These are phyloP conservation scores for Coemansia sp. DNA, from an alignment of 192 early-diverging fungal genomes.

Conservation along the genomic window DNA sequence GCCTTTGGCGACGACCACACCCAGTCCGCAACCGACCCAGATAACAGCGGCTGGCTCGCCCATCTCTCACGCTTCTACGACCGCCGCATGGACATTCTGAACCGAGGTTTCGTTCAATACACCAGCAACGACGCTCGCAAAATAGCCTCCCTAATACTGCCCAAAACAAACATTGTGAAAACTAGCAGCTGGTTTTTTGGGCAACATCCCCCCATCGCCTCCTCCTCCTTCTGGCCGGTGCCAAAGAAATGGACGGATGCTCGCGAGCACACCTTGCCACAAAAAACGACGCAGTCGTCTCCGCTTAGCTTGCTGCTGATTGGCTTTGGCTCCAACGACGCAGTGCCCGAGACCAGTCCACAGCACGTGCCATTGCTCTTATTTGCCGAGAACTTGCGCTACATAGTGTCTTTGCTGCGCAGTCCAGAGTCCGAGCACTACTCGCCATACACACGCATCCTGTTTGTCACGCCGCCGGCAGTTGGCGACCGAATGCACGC, in stretches of 20 bases:
- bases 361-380: constrained; percentile 67
- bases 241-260: neutral
- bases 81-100: constrained; percentile 75
- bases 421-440: constrained; percentile 57
- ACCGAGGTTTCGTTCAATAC: constrained; percentile 83
- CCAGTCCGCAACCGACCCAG: constrained; percentile 27
- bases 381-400: constrained; percentile 65
- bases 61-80: constrained; percentile 61
- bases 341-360: constrained; percentile 45
- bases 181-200: too few species aligned
- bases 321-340: constrained; percentile 87
- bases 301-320: constrained; percentile 64
- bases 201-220: too few species aligned
- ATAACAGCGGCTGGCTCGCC: constrained; percentile 57
- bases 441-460: constrained; percentile 63
- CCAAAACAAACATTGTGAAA: constrained; percentile 35
- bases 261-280: constrained; percentile 1
- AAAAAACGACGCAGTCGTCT: constrained; percentile 10
- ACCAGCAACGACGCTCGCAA: constrained; percentile 65
- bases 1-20: constrained; percentile 52
- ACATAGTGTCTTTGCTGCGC: constrained; percentile 62
- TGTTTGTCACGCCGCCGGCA: constrained; percentile 75
- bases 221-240: neutral
- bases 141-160: constrained; percentile 61
- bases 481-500: constrained; percentile 61